Base-by-base conservation (phyloP, 495 filamentous ascomycete species). In the Emericellopsis terricola region DNA sequence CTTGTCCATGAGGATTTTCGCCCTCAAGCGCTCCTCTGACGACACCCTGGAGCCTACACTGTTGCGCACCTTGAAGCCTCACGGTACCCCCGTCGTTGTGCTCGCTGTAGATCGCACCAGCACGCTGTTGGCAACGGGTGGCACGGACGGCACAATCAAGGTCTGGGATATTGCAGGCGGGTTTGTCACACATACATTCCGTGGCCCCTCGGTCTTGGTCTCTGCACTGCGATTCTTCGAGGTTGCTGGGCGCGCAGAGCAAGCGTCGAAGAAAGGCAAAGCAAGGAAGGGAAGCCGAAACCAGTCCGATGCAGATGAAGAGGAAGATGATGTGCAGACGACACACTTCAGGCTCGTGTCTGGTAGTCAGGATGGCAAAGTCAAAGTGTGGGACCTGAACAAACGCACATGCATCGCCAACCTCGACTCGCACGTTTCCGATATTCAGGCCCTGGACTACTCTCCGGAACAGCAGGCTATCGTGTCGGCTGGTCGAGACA, bases 151-250 rank as follows among this genome's bases (percentile, higher is more conserved):
- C 17, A 67, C 75, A 3, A 77, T 94, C 40, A 99, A 99, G 52
- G 76, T 99, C 34, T 96, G 83, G 84, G 91, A 99, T 57, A 86
- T 99, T 24, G 58, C 65, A 38, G 84, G 80, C 13, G 91, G 89
- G 10, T 96, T 75, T 50, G 71, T 82, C 17, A 99, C 89, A 11
- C 89, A 99, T 52, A 94, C 84, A 2, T 86, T 99, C 50, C 76
- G 83, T 42, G 89, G 87, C 11, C 86, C 87, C 38, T 77, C 81
- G 42, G 83, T 89, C 4, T 68, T 96, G 23, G 70, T 99, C 15
- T 92, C 89, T 4, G 81, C 89, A 4, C 61, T 96, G 16, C 73
- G 73, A 46, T 99, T 99, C 51, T 99, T 94, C 51, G 75, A 92
- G 48, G 61, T 81, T 9, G 62, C 66, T 17, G 59, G 47, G 1